A percentile compares a stretch with the other conserved stretches of the same genome.
phyloP scores from a whole-genome alignment of 306 rosid genomes.

The Parietaria judaica region DNA sequence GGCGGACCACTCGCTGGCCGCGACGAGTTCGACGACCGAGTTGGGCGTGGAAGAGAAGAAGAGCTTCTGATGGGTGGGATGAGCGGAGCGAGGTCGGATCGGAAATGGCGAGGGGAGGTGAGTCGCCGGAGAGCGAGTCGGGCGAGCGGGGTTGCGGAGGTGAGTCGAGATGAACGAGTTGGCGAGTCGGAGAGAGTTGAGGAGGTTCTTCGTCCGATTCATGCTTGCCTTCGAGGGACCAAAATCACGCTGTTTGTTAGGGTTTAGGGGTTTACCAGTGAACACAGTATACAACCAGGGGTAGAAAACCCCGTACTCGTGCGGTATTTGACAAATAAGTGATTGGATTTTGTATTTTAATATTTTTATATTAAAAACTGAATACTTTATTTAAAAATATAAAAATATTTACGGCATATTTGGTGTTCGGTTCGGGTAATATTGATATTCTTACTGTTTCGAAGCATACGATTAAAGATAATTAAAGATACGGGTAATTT shows the following conservation, averaged over 20 bases:
- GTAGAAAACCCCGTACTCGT: too few species aligned
- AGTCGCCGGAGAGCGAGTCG: conserved; percentile 38
- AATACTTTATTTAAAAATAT: too few species aligned
- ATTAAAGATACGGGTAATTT: too few species aligned
- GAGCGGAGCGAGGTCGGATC: conserved; percentile 15
- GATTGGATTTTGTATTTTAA: too few species aligned
- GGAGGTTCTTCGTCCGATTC: conserved; percentile 45
- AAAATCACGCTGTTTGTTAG: background rate
- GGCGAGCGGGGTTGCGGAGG: conserved; percentile 25
- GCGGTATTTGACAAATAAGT: too few species aligned
- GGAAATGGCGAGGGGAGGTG: conserved; percentile 24
- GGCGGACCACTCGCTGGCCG: conserved; percentile 59
- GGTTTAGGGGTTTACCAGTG: conserved; percentile 16
- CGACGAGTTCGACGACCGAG: conserved; percentile 46
- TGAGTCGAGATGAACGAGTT: conserved; percentile 35
- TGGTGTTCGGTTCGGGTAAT: too few species aligned
- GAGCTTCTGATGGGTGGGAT: conserved; percentile 28
- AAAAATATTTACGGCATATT: too few species aligned
- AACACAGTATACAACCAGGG: too few species aligned
- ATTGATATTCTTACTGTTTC: too few species aligned
- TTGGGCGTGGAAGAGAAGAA: conserved; percentile 53
- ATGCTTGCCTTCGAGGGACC: conserved; percentile 23
- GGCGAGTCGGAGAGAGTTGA: conserved; percentile 34
- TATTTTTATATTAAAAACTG: too few species aligned
- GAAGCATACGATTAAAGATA: too few species aligned